Base-by-base conservation (phyloP, 2,329 filamentous ascomycete species). In the Pochonia chlamydosporia region DNA sequence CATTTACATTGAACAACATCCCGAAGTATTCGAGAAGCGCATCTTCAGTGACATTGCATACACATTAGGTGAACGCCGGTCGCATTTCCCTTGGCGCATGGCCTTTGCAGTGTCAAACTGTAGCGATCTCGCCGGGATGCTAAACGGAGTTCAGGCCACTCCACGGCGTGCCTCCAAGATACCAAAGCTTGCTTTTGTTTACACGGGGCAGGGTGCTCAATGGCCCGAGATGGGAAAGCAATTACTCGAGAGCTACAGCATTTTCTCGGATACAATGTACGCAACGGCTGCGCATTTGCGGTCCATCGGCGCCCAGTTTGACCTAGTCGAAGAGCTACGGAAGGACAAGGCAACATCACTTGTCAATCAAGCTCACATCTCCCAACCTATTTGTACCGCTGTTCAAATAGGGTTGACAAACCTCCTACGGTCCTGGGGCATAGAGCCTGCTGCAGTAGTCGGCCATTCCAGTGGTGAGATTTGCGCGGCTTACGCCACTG, bases 381-480 rank as follows among this genome's bases (percentile, higher is more conserved):
- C 64, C 21, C 70, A 74, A 52, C 70, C 72, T 46, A 50, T 58
- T 5, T 72, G 65, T 51, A 74, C 71, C 0, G 71, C 74, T 0
- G 51, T 79, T 2, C 76, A 79, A 54, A 57, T 79, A 3, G 70
- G 67, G 2, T 54, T 78, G 5, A 66, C 68, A 0, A 63, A 71
- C 13, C 59, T 78, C 3, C 56, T 79, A 2, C 40, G 63, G 25
- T 67, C 68, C 3, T 75, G 68, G 66, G 64, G 63, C 1, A 59
- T 77, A 16, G 49, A 50, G 10, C 70, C 73, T 0, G 41, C 53
- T 0, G 63, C 60, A 4, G 71, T 74, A 0, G 58, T 64, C 3
- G 71, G 74, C 1, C 74, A 77, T 52, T 75, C 72, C 0, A 68
- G 63, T 44, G 74, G 74, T 9, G 74, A 77, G 48, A 75, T 76